phyloP scores from a whole-genome alignment of 441 rosid genomes.

The Pelargonium australe region DNA sequence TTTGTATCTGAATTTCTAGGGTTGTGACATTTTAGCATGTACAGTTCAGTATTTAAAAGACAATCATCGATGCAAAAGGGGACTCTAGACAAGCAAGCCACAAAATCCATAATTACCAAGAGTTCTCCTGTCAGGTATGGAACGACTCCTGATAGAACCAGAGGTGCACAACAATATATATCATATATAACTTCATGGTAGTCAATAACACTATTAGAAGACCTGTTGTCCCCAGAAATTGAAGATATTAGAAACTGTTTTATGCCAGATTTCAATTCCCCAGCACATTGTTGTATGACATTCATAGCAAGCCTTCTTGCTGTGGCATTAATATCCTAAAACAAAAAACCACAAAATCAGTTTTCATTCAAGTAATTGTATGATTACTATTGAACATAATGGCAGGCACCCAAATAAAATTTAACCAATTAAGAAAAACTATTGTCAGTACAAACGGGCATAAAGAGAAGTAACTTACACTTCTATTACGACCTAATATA shows the following conservation, averaged over 20 bases:
- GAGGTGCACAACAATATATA: constrained; percentile 81
- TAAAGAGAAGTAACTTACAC: constrained; percentile 45
- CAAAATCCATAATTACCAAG: constrained; percentile 52
- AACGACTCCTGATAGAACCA: constrained; percentile 73
- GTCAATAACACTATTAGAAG: constrained; percentile 56
- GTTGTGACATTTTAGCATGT: neutral
- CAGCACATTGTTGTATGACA: constrained; percentile 82
- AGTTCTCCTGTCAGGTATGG: constrained; percentile 98
- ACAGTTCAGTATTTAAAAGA: neutral
- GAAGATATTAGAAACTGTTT: constrained; percentile 85
- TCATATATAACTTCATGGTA: constrained; percentile 89
- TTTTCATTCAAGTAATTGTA: constrained; percentile 14
- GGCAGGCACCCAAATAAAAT: constrained; percentile 10
- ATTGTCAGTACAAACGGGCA: constrained; percentile 8
- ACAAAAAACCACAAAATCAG: constrained; percentile 32
- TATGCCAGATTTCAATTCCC: constrained; percentile 82
- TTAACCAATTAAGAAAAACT: constrained; percentile 14
- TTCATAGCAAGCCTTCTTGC: constrained; percentile 91
- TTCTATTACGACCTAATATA: constrained; percentile 67
- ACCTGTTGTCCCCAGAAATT: constrained; percentile 76
- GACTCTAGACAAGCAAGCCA: constrained; percentile 14
- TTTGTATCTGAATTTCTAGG: neutral
- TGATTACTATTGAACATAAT: constrained; percentile 4
- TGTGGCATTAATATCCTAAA: constrained; percentile 61
- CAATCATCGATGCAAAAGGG: neutral